A percentile compares a stretch with the other conserved stretches of the same genome.
Conservation (phyloP, 2,329 filamentous ascomycete genomes). For the Akanthomyces dipterigenus region DNA sequence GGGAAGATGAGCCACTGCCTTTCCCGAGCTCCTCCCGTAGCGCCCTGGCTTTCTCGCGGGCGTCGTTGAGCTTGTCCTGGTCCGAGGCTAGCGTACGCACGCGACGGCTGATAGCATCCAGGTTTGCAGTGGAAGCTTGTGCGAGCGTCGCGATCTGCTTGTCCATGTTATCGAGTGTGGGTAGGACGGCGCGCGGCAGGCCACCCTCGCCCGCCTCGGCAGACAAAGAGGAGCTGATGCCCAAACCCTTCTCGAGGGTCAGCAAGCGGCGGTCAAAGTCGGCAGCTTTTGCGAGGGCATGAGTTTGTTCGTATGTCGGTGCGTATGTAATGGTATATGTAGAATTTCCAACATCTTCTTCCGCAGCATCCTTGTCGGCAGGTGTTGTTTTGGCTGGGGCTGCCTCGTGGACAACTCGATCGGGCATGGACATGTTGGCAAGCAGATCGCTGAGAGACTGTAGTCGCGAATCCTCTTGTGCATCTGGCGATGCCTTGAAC, state of each 20-base stretch:
- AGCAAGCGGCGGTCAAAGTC: conserved; percentile 81
- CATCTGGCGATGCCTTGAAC: conserved; percentile 42
- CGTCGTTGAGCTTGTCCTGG: conserved; percentile 63
- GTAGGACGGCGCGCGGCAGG: conserved; percentile 64
- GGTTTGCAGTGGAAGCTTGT: conserved; percentile 62
- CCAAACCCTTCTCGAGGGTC: conserved; percentile 72
- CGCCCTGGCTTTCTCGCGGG: conserved; percentile 54
- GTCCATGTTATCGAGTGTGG: conserved; percentile 73
- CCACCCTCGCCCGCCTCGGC: conserved; percentile 54
- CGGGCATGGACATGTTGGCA: conserved; percentile 50
- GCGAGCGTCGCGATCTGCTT: conserved; percentile 72
- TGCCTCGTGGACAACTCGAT: conserved; percentile 13
- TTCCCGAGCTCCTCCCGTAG: conserved; percentile 53
- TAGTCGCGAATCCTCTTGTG: conserved; percentile 31
- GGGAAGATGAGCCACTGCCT: conserved; percentile 24
- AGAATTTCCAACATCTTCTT: conserved; percentile 24
- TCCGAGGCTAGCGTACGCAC: conserved; percentile 66
- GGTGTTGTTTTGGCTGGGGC: conserved; percentile 9
- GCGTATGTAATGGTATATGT: conserved; percentile 62
- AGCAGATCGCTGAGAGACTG: conserved; percentile 65
- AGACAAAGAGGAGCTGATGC: conserved; percentile 64
- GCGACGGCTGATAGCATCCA: conserved; percentile 65
- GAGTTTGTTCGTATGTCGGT: conserved; percentile 58
- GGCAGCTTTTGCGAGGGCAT: conserved; percentile 71
- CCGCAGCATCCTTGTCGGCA: conserved; percentile 15